Evolutionary conservation across 257 asterid genomes (phyloP), one percentile per base, ranked within the genome.

Genomic region (Lavandula angustifolia): DNA sequence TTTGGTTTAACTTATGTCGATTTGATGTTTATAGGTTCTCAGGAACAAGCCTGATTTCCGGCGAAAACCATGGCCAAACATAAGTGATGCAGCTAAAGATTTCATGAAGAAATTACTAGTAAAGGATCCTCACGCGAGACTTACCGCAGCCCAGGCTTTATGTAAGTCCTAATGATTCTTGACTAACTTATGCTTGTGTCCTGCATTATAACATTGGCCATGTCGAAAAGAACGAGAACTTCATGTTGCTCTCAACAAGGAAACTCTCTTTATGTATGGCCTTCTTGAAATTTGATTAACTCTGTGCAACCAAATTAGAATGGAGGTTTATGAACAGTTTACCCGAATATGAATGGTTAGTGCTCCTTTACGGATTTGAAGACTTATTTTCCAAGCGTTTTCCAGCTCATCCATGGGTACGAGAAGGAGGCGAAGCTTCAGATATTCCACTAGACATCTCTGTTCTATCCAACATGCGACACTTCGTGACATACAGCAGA

Each of bases 351-450:
- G 2, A 22, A 22, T 22, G 27, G 27, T 22, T 22, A 22, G 27
- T 22, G 37, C 37, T 6, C n/a, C 13, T 16, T 38, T 43, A 0
- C 56, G 34, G 32, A 50, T 62, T 64, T 0, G 41, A 31, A 65
- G 22, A 40, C 55, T 64, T 44, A 76, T 53, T 44, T 56, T 63
- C 60, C 38, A 4, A 31, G 66, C 62, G 27, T 70, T 65, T 76
- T 84, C 54, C 88, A 90, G 99, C 99, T 37, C 99, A 94, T 75
- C 85, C 91, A 29, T 94, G 99, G 99, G 99, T 94, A 41, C 80
- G 98, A 44, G 99, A 94, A 83, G 99, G 99, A 67, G 99, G 99
- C 54, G 86, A 83, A 81, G 99, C 99, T 51, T 90, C 95, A 5
- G 99, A 94, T 76, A 94, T 94, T 73, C 99, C 99, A 29, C 81